Evolutionary conservation across 352 stramenopile genomes (phyloP), one percentile per base, ranked within the genome.

Genomic region (Phytophthora nicotianae): DNA sequence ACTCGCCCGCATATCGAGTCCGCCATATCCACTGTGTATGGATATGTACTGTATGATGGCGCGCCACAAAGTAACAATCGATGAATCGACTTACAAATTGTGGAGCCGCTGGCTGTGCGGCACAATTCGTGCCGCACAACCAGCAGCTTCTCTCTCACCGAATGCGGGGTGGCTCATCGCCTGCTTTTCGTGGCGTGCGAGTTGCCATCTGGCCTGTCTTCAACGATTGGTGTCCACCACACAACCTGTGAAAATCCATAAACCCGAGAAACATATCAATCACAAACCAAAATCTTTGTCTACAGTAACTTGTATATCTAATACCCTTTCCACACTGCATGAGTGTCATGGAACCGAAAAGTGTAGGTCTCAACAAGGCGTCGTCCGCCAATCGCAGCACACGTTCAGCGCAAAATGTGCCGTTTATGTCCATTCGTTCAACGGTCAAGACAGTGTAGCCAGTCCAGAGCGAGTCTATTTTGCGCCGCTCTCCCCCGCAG

Each of bases 401-500:
- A 29, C 17, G 17, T 45, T 50, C 40, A 50, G 46, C 47, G 50
- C 26, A 42, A 19, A 29, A 38, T n/a, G 47, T 37, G 2, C 23
- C 3, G 26, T 4, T 17, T 32, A 2, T 35, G 38, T 32, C 27
- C 11, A 11, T 23, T 20, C 27, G 19, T 20, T 45, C 49, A 56
- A 56, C 49, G 50, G 50, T 48, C 23, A 47, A 53, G 49, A 5
- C 35, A 45, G 49, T 21, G 13, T 57, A 56, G 56, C 56, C 27
- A 49, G 46, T 59, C 32, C 6, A 23, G 14, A 21, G 27, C 27
- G 14, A 61, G 53, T 69, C 61, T 65, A 65, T 69, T 69, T 55
- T 68, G 52, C 41, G 46, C 49, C 46, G 52, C 45, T 49, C 53
- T 65, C 47, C 38, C 59, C n/a, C 60, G 14, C 51, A 26, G n/a